Conservation (phyloP, 805 yeast genomes). For the Komagataella kurtzmanii region DNA sequence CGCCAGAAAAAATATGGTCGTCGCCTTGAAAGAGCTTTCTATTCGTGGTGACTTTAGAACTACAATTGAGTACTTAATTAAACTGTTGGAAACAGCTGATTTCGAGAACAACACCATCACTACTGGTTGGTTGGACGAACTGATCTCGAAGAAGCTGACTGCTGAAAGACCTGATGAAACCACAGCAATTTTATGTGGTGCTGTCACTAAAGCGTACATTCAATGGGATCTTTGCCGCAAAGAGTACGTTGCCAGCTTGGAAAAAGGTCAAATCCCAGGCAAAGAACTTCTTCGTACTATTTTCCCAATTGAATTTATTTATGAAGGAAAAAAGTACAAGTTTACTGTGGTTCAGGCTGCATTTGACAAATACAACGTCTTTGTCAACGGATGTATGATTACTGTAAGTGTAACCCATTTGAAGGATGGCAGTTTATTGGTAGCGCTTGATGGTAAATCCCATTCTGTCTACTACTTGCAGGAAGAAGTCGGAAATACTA, state of each 20-base stretch:
- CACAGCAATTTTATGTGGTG: slow-evolving; percentile 92
- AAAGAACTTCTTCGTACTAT: slow-evolving; percentile 73
- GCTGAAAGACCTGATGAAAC: slow-evolving; percentile 93
- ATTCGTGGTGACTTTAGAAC: slow-evolving; percentile 98
- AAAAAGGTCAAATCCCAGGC: slow-evolving; percentile 90
- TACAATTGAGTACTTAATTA: slow-evolving; percentile 92
- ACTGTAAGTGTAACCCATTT: slow-evolving; percentile 80
- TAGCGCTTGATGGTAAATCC: slow-evolving; percentile 82
- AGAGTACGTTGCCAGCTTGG: slow-evolving; percentile 66
- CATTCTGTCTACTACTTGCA: slow-evolving; percentile 97
- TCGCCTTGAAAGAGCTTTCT: slow-evolving; percentile 89
- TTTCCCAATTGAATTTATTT: slow-evolving; percentile 88
- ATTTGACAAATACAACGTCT: slow-evolving; percentile 70
- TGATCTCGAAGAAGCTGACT: slow-evolving; percentile 84
- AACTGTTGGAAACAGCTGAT: slow-evolving; percentile 89
- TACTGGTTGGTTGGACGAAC: slow-evolving; percentile 98
- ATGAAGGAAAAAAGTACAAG: slow-evolving; percentile 85
- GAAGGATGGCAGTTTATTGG: slow-evolving; percentile 87
- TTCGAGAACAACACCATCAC: slow-evolving; percentile 94
- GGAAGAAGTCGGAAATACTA: slow-evolving; percentile 79
- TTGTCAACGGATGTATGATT: slow-evolving; percentile 85
- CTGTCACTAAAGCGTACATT: slow-evolving; percentile 88
- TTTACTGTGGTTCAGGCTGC: slow-evolving; percentile 94
- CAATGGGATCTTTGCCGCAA: slow-evolving; percentile 57
- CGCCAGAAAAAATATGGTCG: slow-evolving; percentile 97